Conservation (phyloP, 805 yeast genomes). For the Komagataella mondaviorum region DNA sequence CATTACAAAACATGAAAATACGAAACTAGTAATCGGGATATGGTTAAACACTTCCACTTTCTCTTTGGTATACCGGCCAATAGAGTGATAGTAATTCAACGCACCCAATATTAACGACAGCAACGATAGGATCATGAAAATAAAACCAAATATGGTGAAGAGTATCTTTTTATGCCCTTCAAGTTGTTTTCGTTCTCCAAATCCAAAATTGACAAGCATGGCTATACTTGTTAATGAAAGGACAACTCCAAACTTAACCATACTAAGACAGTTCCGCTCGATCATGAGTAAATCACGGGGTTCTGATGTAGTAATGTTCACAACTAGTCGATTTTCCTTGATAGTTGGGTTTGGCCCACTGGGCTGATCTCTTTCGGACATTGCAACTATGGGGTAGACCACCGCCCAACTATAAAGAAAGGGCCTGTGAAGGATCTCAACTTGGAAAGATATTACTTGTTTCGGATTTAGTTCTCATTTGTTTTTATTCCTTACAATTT, state of each 20-base stretch:
- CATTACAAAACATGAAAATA: slow-evolving; percentile 20
- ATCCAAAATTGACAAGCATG: slow-evolving; percentile 27
- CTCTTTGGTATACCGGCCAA: slow-evolving; percentile 27
- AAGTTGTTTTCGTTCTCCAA: slow-evolving; percentile 17
- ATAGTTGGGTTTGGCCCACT: background rate
- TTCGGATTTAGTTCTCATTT: background rate
- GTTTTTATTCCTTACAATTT: background rate
- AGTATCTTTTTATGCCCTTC: slow-evolving; percentile 7
- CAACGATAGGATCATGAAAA: slow-evolving; percentile 24
- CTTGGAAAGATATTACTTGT: background rate
- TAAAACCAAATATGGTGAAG: slow-evolving; percentile 19
- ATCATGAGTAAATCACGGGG: slow-evolving; percentile 42
- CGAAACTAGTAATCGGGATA: slow-evolving; percentile 18
- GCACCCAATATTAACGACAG: slow-evolving; percentile 23
- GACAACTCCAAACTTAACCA: slow-evolving; percentile 31
- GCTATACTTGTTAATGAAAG: slow-evolving; percentile 33
- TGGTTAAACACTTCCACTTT: slow-evolving; percentile 25
- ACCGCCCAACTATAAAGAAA: background rate
- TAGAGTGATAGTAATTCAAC: slow-evolving; percentile 27
- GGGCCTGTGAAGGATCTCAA: background rate
- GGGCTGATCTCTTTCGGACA: background rate
- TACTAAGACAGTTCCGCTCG: slow-evolving; percentile 37
- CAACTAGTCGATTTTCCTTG: slow-evolving; percentile 7
- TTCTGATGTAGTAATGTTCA: slow-evolving; percentile 27
- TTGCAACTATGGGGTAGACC: background rate